Conservation (phyloP, 371 early-diverging fungal genomes). For the Mycotypha africana region DNA sequence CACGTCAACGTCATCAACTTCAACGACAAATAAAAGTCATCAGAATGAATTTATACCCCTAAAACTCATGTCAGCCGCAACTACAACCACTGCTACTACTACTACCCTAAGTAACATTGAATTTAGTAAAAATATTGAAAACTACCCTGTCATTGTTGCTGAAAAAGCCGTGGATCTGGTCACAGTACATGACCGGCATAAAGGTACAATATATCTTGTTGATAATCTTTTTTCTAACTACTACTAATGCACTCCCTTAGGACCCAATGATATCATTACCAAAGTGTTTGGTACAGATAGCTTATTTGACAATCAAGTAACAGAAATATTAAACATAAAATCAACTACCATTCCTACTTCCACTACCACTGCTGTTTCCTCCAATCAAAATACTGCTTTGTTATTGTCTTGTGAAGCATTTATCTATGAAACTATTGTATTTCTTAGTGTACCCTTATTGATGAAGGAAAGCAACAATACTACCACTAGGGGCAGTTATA, state of each 20-base stretch:
- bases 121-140: too few species aligned
- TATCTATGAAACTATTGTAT: constrained; percentile 37
- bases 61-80: constrained; percentile 22
- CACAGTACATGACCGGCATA: constrained; percentile 9
- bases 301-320: constrained; percentile 16
- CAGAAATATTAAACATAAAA: constrained; percentile 25
- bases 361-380: too few species aligned
- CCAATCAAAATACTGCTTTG: constrained; percentile 6
- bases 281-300: constrained; percentile 30
- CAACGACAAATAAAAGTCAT: too few species aligned
- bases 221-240: neutral
- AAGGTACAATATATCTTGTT: constrained; percentile 8
- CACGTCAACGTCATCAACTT: too few species aligned
- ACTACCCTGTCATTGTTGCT: too few species aligned
- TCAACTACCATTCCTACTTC: too few species aligned
- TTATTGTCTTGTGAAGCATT: constrained; percentile 37
- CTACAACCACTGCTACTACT: constrained; percentile 4
- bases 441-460: constrained; percentile 30
- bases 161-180: constrained; percentile 14
- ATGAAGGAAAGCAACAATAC: constrained; percentile 14
- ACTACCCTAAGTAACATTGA: too few species aligned
- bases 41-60: constrained; percentile 42
- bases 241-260: constrained; percentile 1
- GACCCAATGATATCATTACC: constrained; percentile 22
- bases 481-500: too few species aligned